Percentiles rank a stretch among this genome's conserved stretches.
phyloP scores from a whole-genome alignment of 1,284 basidiomycete species.

The Pseudozyma pruni region DNA sequence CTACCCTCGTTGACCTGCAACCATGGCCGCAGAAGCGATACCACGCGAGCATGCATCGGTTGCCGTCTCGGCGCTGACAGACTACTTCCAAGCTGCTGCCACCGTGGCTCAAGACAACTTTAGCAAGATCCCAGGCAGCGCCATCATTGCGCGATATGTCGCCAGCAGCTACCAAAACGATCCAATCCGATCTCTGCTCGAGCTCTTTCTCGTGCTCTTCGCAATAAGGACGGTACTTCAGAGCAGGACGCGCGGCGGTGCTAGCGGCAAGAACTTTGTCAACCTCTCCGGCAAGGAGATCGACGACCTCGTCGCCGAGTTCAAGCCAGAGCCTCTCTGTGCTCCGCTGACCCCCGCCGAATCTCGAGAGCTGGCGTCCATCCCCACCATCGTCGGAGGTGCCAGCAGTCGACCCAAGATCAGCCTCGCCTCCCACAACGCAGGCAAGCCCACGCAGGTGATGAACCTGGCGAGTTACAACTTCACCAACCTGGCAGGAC shows the following conservation, averaged over 20 bases:
- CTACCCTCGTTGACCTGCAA: not conserved
- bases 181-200: constrained; percentile 88
- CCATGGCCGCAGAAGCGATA: constrained; percentile 19
- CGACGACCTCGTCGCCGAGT: constrained; percentile 94
- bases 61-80: constrained; percentile 24
- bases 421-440: constrained; percentile 76
- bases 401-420: constrained; percentile 79
- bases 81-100: constrained; percentile 25
- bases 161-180: constrained; percentile 78
- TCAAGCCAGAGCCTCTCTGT: constrained; percentile 87
- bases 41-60: constrained; percentile 25
- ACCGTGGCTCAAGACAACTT: constrained; percentile 47
- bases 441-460: constrained; percentile 75
- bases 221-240: constrained; percentile 85
- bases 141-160: constrained; percentile 89
- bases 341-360: constrained; percentile 75
- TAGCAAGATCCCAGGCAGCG: constrained; percentile 80
- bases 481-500: constrained; percentile 88
- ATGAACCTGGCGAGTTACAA: constrained; percentile 91
- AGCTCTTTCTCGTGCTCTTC: constrained; percentile 88
- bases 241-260: constrained; percentile 85
- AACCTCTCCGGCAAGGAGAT: constrained; percentile 94
- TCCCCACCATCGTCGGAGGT: constrained; percentile 83
- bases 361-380: constrained; percentile 76
- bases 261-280: constrained; percentile 85